These are phyloP conservation scores for Eucalyptus pauciflora DNA, from an alignment of 345 rosid genomes.

Conservation along the genomic window DNA sequence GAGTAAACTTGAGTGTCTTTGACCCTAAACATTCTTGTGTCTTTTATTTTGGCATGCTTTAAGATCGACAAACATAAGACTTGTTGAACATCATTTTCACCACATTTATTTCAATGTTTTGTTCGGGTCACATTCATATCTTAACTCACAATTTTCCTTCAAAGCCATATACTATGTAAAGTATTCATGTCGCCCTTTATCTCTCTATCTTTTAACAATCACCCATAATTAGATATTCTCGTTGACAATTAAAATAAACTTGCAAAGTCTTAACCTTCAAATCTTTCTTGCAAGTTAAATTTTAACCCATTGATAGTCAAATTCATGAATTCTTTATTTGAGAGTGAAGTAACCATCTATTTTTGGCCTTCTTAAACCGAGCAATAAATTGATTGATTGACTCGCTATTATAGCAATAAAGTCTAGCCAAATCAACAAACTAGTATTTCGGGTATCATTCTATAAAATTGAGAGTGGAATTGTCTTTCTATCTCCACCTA, in stretches of 20 bases:
- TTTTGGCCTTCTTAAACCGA: not conserved
- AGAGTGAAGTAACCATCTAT: not conserved
- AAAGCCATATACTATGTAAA: not conserved
- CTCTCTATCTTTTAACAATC: not conserved
- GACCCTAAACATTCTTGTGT: not conserved
- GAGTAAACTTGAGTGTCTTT: not conserved
- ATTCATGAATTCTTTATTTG: not conserved
- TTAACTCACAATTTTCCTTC: not conserved
- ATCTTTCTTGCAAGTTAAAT: not conserved
- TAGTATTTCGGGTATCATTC: not conserved
- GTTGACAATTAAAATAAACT: not conserved
- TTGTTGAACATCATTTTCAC: not conserved
- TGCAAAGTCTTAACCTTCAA: not conserved
- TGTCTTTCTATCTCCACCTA: not conserved
- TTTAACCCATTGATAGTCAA: not conserved
- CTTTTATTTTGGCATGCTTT: not conserved
- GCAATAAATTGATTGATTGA: not conserved
- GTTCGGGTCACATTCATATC: not conserved
- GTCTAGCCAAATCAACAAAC: not conserved
- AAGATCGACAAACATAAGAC: not conserved
- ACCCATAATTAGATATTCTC: not conserved
- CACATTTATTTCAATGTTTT: not conserved
- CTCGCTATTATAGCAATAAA: not conserved
- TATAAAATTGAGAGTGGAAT: not conserved
- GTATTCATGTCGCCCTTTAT: not conserved